A percentile compares a stretch with the other conserved stretches of the same genome.
These are phyloP conservation scores for Acanthamoeba royreba DNA, from an alignment of 208 protist genomes.

Conservation along the genomic window DNA sequence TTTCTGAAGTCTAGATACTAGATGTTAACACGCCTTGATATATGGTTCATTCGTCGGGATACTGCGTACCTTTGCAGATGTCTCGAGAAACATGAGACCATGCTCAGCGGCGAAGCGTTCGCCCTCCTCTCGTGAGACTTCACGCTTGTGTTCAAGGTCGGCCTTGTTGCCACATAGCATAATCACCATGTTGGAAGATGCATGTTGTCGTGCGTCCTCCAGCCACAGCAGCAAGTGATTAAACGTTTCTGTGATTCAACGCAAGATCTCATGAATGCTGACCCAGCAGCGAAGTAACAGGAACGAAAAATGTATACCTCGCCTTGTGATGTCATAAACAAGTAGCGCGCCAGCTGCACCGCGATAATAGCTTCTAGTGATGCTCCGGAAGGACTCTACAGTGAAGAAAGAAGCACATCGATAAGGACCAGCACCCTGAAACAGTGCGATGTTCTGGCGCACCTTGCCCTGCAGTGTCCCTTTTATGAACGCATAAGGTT, in stretches of 20 bases:
- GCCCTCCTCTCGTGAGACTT: slow-evolving; percentile 93
- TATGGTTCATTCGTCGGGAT: not conserved
- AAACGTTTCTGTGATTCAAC: slow-evolving; percentile 86
- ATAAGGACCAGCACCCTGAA: not conserved
- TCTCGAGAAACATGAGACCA: slow-evolving; percentile 97
- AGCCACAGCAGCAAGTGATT: slow-evolving; percentile 96
- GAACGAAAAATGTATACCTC: not conserved
- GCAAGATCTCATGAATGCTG: too few relatives aligned
- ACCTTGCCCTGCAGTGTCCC: not conserved
- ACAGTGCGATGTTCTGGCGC: not conserved
- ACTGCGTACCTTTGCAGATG: slow-evolving; percentile 92
- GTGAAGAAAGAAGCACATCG: slow-evolving; percentile 44
- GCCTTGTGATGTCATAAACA: slow-evolving; percentile 97
- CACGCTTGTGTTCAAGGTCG: slow-evolving; percentile 92
- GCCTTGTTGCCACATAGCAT: slow-evolving; percentile 99
- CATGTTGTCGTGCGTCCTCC: slow-evolving; percentile 93
- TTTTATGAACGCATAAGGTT: not conserved
- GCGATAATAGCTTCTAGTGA: slow-evolving; percentile 98
- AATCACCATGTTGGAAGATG: slow-evolving; percentile 95
- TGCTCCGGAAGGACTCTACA: slow-evolving; percentile 97
- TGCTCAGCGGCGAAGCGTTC: slow-evolving; percentile 93
- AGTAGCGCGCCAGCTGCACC: slow-evolving; percentile 97
- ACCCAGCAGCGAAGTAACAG: not conserved
- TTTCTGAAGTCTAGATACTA: slow-evolving; percentile 81
- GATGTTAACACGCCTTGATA: not conserved